phyloP scores from a whole-genome alignment of 202 grass and related monocot species.

The Miscanthus sacchariflorus region DNA sequence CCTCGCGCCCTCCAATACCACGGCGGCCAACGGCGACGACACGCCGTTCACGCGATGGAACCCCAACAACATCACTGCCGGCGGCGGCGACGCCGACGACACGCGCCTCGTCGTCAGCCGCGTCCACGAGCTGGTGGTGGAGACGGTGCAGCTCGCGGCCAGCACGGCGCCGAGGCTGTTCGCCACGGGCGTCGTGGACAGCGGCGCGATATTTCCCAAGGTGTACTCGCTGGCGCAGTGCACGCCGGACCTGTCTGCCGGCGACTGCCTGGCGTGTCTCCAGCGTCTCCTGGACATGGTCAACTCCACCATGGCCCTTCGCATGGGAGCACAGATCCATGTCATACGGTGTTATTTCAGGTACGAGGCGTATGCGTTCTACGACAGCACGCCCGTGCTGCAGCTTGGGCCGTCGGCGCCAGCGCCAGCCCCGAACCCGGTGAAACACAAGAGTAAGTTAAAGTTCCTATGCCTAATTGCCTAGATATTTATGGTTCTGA shows the following conservation, averaged over 20 bases:
- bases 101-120: not conserved
- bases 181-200: slow-evolving; percentile 57
- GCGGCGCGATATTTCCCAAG: slow-evolving; percentile 19
- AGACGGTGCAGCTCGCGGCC: not conserved
- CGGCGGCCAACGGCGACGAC: not conserved
- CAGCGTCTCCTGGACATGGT: slow-evolving; percentile 7
- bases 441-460: not conserved
- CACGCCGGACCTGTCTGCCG: slow-evolving; percentile 56
- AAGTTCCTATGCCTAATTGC: not conserved
- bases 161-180: slow-evolving; percentile 9
- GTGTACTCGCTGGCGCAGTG: slow-evolving; percentile 69
- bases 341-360: slow-evolving; percentile 58
- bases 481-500: not conserved
- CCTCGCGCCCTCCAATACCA: not conserved
- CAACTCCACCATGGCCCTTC: slow-evolving; percentile 35
- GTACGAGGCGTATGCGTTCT: slow-evolving; percentile 49
- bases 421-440: slow-evolving; percentile 1
- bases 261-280: slow-evolving; percentile 54
- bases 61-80: not conserved
- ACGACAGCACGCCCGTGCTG: slow-evolving; percentile 3
- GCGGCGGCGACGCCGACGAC: not conserved
- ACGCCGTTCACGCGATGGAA: not conserved
- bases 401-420: not conserved
- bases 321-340: slow-evolving; percentile 50
- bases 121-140: not conserved